phyloP scores from a whole-genome alignment of 225 moss, liverwort and hornwort genomes.

The Marchantia paleacea region DNA sequence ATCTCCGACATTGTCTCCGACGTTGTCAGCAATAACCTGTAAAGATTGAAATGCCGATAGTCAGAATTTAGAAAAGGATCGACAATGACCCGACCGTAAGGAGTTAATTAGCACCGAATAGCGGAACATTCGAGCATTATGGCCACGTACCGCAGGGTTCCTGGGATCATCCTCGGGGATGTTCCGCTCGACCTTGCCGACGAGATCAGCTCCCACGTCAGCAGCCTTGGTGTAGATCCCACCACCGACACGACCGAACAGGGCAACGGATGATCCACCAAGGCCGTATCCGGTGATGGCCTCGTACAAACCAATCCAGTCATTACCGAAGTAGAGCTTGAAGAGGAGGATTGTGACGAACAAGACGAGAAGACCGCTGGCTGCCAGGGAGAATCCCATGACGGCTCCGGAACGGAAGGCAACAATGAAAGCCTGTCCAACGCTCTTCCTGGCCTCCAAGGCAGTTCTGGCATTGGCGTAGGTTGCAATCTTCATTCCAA shows the following conservation, averaged over 20 bases:
- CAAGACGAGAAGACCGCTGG: constrained; percentile 61
- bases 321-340: constrained; percentile 65
- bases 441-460: constrained; percentile 68
- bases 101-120: no score
- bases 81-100: no score
- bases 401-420: constrained; percentile 83
- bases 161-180: constrained; percentile 58
- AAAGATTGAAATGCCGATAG: neutral
- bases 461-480: constrained; percentile 91
- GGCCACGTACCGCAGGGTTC: constrained; percentile 42
- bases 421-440: constrained; percentile 70
- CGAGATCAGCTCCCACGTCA: constrained; percentile 57
- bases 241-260: constrained; percentile 56
- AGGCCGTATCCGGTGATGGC: constrained; percentile 66
- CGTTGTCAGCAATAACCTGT: constrained; percentile 55
- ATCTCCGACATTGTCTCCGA: constrained; percentile 56
- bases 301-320: constrained; percentile 83
- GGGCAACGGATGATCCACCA: constrained; percentile 49
- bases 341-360: constrained; percentile 72
- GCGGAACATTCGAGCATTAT: no score
- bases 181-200: constrained; percentile 47
- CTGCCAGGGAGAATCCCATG: constrained; percentile 79
- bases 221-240: constrained; percentile 59
- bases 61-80: no score
- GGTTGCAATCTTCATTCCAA: constrained; percentile 91